A percentile compares a stretch with the other conserved stretches of the same genome.
These are phyloP conservation scores for Acer negundo DNA, from an alignment of 345 rosid species.

Conservation along the genomic window DNA sequence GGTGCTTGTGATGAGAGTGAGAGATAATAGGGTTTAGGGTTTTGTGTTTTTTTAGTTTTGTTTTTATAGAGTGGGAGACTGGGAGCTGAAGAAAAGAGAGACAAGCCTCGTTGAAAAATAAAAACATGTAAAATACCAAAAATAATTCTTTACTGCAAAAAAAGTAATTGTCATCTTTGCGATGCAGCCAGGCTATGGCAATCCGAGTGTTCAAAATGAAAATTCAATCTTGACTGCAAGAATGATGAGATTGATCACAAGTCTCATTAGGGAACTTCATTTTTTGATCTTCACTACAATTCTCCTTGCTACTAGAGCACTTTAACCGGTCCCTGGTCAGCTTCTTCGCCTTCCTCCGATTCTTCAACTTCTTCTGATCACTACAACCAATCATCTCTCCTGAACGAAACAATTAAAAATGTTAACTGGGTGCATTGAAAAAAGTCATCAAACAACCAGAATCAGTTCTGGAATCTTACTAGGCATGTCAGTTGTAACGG, in stretches of 20 bases:
- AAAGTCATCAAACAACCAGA: neutral
- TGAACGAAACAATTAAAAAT: constrained; percentile 10
- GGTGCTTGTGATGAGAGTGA: neutral
- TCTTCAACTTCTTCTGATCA: constrained; percentile 47
- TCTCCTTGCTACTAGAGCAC: constrained; percentile 6
- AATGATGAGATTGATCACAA: neutral
- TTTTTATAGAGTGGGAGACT: too few relatives aligned
- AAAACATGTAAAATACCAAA: too few relatives aligned
- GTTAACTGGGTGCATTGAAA: neutral
- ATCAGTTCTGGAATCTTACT: constrained; percentile 5
- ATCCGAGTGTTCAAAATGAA: neutral
- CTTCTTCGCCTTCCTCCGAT: constrained; percentile 60
- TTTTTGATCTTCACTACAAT: constrained; percentile 3
- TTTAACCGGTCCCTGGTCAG: constrained; percentile 37
- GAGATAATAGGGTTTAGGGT: constrained; percentile 31
- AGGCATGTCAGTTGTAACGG: constrained; percentile 2
- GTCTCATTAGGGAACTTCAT: neutral
- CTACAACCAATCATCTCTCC: constrained; percentile 23
- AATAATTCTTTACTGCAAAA: too few relatives aligned
- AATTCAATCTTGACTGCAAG: neutral
- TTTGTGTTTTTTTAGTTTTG: neutral
- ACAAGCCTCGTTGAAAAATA: too few relatives aligned
- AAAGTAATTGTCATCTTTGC: neutral
- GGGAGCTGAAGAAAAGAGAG: neutral
- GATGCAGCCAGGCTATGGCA: neutral